Percentiles rank a stretch among this genome's conserved stretches.
Evolutionary conservation across 768 basidiomycete species (phyloP).

Genomic region (Lactarius pseudohatsudake): DNA sequence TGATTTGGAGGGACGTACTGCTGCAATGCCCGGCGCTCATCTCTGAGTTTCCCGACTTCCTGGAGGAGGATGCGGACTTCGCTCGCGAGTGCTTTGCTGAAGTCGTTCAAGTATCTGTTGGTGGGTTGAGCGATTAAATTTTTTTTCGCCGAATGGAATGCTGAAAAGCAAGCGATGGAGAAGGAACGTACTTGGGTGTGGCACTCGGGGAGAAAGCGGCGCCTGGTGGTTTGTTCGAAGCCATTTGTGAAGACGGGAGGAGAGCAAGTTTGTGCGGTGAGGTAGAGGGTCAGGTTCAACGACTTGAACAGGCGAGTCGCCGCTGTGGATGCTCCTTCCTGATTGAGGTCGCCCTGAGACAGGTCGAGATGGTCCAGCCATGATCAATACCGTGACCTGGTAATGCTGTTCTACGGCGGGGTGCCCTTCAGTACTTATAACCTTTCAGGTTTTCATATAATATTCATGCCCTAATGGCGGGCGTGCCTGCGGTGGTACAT

Average conservation of each 20-base stretch:
- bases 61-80: slow-evolving; percentile 62
- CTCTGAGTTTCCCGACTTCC: slow-evolving; percentile 60
- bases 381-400: not conserved
- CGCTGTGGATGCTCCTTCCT: not conserved
- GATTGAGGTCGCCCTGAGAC: not conserved
- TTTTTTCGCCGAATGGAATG: not conserved
- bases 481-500: not conserved
- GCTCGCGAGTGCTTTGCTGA: slow-evolving; percentile 59
- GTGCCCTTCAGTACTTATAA: not conserved
- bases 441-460: not conserved
- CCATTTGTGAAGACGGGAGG: slow-evolving; percentile 3
- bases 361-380: not conserved
- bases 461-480: not conserved
- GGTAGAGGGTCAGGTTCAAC: not conserved
- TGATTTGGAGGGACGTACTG: slow-evolving; percentile 42
- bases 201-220: slow-evolving; percentile 15
- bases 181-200: slow-evolving; percentile 20
- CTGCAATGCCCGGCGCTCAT: slow-evolving; percentile 56
- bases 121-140: not conserved
- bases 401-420: not conserved
- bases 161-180: not conserved
- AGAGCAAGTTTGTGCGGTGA: not conserved
- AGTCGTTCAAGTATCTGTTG: slow-evolving; percentile 54
- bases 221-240: slow-evolving; percentile 6
- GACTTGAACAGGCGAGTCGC: not conserved